Evolutionary conservation across 768 basidiomycete species (phyloP).

Genomic region (Myochromella boudieri): DNA sequence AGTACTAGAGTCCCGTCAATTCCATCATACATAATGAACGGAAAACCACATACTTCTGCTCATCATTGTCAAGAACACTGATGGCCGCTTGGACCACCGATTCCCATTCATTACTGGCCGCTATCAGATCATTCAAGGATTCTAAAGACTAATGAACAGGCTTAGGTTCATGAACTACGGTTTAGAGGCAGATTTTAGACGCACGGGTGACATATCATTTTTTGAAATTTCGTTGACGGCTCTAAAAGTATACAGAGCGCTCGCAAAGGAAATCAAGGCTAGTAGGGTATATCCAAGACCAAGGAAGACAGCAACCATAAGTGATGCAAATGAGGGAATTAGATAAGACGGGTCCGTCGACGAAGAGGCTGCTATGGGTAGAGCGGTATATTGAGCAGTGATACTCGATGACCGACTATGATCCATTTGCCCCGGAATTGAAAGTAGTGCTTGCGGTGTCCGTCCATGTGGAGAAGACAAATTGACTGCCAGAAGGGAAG

Average conservation of each 20-base stretch:
- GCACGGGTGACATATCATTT: slow-evolving; percentile 55
- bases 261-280: slow-evolving; percentile 36
- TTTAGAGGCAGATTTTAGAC: slow-evolving; percentile 22
- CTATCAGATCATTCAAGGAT: slow-evolving; percentile 65
- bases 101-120: slow-evolving; percentile 73
- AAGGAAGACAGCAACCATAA: slow-evolving; percentile 38
- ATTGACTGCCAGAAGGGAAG: slow-evolving; percentile 64
- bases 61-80: slow-evolving; percentile 64
- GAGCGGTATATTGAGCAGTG: slow-evolving; percentile 22
- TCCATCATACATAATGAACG: too few species aligned
- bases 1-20: slow-evolving; percentile 13
- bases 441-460: slow-evolving; percentile 34
- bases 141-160: slow-evolving; percentile 51
- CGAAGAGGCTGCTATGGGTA: slow-evolving; percentile 20
- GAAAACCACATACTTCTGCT: slow-evolving; percentile 49
- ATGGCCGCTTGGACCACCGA: slow-evolving; percentile 71
- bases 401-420: slow-evolving; percentile 46
- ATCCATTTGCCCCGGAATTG: slow-evolving; percentile 48
- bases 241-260: slow-evolving; percentile 35
- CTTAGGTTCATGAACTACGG: slow-evolving; percentile 9
- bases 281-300: slow-evolving; percentile 43
- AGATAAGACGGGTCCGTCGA: slow-evolving; percentile 40
- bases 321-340: slow-evolving; percentile 38
- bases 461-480: slow-evolving; percentile 35
- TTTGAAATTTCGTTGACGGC: slow-evolving; percentile 33